Evolutionary conservation across 1,284 basidiomycete genomes (phyloP).

Genomic region (Apiotrichum sp.): DNA sequence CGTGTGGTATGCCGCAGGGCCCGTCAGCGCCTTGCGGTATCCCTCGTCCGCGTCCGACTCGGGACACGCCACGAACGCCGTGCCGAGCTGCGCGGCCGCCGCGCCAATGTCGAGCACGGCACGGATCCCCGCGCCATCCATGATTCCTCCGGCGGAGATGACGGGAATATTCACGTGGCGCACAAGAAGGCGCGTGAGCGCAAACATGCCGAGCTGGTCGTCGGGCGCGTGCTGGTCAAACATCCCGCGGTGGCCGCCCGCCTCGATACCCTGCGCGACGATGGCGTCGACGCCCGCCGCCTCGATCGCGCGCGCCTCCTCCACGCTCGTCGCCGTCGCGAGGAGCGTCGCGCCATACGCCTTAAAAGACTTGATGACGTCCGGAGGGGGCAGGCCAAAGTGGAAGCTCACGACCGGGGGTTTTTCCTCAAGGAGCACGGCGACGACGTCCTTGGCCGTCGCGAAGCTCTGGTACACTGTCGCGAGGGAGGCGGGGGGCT

Average conservation of each 20-base stretch:
- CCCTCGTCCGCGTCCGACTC: slow-evolving; percentile 31
- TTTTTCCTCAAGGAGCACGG: slow-evolving; percentile 27
- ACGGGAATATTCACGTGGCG: slow-evolving; percentile 19
- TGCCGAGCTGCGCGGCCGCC: slow-evolving; percentile 34
- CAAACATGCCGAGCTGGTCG: slow-evolving; percentile 24
- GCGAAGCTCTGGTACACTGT: slow-evolving; percentile 30
- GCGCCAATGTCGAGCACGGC: slow-evolving; percentile 27
- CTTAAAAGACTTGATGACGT: slow-evolving; percentile 19
- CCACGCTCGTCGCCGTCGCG: slow-evolving; percentile 28
- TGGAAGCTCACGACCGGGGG: slow-evolving; percentile 36
- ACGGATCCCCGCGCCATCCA: slow-evolving; percentile 25
- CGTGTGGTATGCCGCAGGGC: slow-evolving; percentile 17
- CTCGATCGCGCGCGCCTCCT: slow-evolving; percentile 25
- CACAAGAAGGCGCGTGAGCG: slow-evolving; percentile 22
- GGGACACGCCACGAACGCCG: slow-evolving; percentile 29
- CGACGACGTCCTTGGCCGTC: slow-evolving; percentile 25
- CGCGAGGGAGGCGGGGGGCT: slow-evolving; percentile 19
- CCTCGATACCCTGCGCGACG: slow-evolving; percentile 38
- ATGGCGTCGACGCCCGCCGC: slow-evolving; percentile 29
- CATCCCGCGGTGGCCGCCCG: slow-evolving; percentile 39
- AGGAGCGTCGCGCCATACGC: slow-evolving; percentile 20
- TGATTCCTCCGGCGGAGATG: slow-evolving; percentile 37
- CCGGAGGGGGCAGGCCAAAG: slow-evolving; percentile 31
- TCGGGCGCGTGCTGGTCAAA: slow-evolving; percentile 27
- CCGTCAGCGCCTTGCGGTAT: slow-evolving; percentile 20